A percentile compares a stretch with the other conserved stretches of the same genome.
Evolutionary conservation across 768 basidiomycete genomes (phyloP).

Genomic region (Gelatoporia subvermispora): DNA sequence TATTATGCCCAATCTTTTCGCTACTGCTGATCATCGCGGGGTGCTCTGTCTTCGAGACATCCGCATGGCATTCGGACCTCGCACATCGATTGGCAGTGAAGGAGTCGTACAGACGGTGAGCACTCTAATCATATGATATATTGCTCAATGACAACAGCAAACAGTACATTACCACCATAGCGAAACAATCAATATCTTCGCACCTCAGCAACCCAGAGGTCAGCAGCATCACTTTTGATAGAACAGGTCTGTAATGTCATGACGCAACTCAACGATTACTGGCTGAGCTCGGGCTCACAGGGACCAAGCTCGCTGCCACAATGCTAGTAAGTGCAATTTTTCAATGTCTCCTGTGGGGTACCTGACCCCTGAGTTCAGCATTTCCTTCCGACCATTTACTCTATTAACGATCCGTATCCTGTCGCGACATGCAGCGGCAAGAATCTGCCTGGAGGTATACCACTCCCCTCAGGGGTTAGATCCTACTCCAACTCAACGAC

Average conservation of each 20-base stretch:
- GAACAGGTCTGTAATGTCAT: slow-evolving; percentile 44
- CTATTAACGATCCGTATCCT: slow-evolving; percentile 61
- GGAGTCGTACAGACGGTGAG: slow-evolving; percentile 55
- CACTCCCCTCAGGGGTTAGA: slow-evolving; percentile 39
- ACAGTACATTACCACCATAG: slow-evolving; percentile 43
- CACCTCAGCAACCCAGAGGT: slow-evolving; percentile 57
- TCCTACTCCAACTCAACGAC: slow-evolving; percentile 71
- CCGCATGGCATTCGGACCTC: slow-evolving; percentile 69
- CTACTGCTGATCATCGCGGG: slow-evolving; percentile 56
- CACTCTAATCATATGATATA: slow-evolving; percentile 2
- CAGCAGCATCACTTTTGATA: slow-evolving; percentile 65
- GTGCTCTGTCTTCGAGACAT: slow-evolving; percentile 62
- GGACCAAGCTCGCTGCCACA: slow-evolving; percentile 58
- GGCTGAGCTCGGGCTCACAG: slow-evolving; percentile 29
- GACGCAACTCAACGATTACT: slow-evolving; percentile 2
- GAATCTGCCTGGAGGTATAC: slow-evolving; percentile 51
- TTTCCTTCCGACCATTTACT: slow-evolving; percentile 67
- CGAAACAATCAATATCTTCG: slow-evolving; percentile 30
- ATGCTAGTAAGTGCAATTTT: slow-evolving; percentile 47
- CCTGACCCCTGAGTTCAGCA: slow-evolving; percentile 36
- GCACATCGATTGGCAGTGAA: slow-evolving; percentile 34
- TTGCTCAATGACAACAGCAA: slow-evolving; percentile 34
- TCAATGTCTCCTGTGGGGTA: background rate
- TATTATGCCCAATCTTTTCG: slow-evolving; percentile 60
- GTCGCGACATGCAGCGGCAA: slow-evolving; percentile 62